Conservation (phyloP, 2,329 filamentous ascomycete genomes). For the Trichoderma harzianum region DNA sequence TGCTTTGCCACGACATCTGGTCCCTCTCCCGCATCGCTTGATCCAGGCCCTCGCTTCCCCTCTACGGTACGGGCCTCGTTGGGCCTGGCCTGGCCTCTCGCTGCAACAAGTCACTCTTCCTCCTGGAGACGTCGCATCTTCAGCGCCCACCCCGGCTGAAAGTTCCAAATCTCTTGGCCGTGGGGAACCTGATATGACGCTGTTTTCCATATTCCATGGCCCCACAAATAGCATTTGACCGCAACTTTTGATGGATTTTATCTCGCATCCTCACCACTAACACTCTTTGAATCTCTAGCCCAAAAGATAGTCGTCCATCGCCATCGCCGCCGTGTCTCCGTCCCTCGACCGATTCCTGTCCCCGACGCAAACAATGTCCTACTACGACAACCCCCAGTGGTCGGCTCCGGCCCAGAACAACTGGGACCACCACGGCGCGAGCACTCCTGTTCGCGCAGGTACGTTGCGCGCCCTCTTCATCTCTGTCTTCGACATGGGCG, state of each 20-base stretch:
- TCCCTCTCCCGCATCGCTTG: background rate
- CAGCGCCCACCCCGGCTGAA: background rate
- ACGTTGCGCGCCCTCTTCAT: conserved; percentile 21
- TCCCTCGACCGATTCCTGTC: conserved; percentile 7
- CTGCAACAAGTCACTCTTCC: background rate
- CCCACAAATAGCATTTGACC: conserved; percentile 19
- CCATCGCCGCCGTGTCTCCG: background rate
- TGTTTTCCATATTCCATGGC: conserved; percentile 12
- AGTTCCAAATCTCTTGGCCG: conserved; percentile 9
- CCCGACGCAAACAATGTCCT: conserved; percentile 36
- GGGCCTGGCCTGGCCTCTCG: background rate
- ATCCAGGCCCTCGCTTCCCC: conserved; percentile 15
- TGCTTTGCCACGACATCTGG: background rate
- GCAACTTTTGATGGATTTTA: conserved; percentile 17
- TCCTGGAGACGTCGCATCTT: conserved; percentile 8
- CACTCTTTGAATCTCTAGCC: background rate
- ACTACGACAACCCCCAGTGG: conserved; percentile 45
- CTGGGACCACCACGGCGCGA: conserved; percentile 45
- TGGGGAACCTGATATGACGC: conserved; percentile 13
- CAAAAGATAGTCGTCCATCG: background rate
- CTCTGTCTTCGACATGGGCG: background rate
- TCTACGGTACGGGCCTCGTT: background rate
- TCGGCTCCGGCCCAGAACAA: conserved; percentile 38
- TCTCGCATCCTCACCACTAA: conserved; percentile 16
- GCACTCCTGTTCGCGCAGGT: conserved; percentile 42